Base-by-base conservation (phyloP, 768 basidiomycete genomes). In the Russula vinacea region DNA sequence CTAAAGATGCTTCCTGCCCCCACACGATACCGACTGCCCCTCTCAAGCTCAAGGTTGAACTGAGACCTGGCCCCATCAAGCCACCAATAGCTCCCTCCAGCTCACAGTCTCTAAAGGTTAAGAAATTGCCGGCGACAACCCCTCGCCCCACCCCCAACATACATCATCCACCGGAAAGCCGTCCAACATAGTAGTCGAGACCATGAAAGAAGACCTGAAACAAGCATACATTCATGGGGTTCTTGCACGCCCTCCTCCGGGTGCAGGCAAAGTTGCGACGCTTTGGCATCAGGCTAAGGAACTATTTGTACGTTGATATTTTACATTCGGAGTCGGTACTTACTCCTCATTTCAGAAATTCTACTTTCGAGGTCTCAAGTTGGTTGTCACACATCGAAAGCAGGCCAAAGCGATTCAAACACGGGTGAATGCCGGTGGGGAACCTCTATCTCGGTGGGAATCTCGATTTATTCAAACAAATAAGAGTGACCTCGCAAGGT, bases 341-440 rank as follows among this genome's bases (percentile, higher is more conserved):
- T 26, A 67, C 19, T 40, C 24, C 22, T 5, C 24, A 64, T 33
- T 40, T 26, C 33, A 73, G 87, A 92, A 92, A 88, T 94, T 94
- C 74, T 94, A 94, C 75, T 87, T 78, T 70, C 79, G 84, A 40
- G 92, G 91, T 32, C 77, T 89, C 62, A 90, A 86, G 74, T 79
- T 88, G 64, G 84, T 94, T 66, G 82, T 83, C 70, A 78, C 79
- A 40, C 83, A 92, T 65, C 79, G 84, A 17, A 78, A 77, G 68
- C 79, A 84, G 47, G 84, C 80, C 19, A 73, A 75, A 6, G 77
- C 74, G 11, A 89, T 94, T 55, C 76, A 73, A 24, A 75, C 78
- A 7, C 83, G 91, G 42, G 77, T 87, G 26, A 76, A 76, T 65
- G 73, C 77, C 5, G 90, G 88, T 4, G 90, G 89, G 10, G 73